Evolutionary conservation across 306 rosid species (phyloP).

Genomic region (Luffa aegyptiaca): DNA sequence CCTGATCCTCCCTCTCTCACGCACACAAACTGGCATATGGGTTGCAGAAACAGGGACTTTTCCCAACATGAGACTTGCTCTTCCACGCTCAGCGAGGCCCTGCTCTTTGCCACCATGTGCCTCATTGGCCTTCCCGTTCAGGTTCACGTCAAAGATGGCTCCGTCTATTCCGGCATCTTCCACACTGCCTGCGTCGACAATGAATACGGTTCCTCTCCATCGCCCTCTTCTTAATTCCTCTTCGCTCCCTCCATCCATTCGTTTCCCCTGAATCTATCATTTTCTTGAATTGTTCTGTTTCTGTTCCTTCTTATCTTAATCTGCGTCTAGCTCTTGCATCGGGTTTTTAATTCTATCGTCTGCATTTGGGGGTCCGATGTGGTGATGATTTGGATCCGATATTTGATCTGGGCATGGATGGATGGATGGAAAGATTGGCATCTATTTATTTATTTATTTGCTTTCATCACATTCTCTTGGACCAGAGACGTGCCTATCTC

Average conservation of each 20-base stretch:
- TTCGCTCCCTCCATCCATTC: background rate
- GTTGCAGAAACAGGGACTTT: slow-evolving; percentile 37
- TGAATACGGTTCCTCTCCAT: slow-evolving; percentile 36
- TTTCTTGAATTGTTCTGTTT: background rate
- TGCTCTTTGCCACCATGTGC: slow-evolving; percentile 63
- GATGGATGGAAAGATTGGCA: background rate
- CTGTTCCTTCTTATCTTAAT: background rate
- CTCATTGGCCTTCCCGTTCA: slow-evolving; percentile 73
- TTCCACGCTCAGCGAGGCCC: slow-evolving; percentile 40
- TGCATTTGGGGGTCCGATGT: background rate
- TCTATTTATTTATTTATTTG: background rate
- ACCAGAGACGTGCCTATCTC: background rate
- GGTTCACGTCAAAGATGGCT: slow-evolving; percentile 70
- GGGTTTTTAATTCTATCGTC: background rate
- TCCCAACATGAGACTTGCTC: slow-evolving; percentile 22
- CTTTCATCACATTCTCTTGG: background rate
- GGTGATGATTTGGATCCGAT: background rate
- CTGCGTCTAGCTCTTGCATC: slow-evolving; percentile 3
- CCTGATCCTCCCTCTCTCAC: background rate
- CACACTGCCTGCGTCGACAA: slow-evolving; percentile 52
- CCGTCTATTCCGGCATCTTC: slow-evolving; percentile 82
- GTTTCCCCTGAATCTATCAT: background rate
- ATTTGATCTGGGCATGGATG: background rate
- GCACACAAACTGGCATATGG: slow-evolving; percentile 29
- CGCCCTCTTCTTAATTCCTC: slow-evolving; percentile 7